A percentile compares a stretch with the other conserved stretches of the same genome.
phyloP scores from a whole-genome alignment of 495 filamentous ascomycete species.

The Aeminium ludgeri region DNA sequence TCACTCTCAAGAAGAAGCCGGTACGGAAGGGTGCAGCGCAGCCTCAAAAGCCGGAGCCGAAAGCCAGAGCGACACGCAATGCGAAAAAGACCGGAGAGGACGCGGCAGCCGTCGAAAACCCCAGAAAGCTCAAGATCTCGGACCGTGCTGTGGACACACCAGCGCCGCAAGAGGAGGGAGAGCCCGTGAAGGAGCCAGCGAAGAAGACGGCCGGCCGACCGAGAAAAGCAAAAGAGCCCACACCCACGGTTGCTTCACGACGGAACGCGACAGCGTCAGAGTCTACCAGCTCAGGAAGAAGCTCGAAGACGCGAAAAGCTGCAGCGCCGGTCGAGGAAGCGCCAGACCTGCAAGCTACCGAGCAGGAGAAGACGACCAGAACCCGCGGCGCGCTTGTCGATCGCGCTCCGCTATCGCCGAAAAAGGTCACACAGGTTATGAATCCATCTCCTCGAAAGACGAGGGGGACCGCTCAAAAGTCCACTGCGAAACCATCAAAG shows the following conservation, averaged over 20 bases:
- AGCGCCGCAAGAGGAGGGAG: not conserved
- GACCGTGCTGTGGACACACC: not conserved
- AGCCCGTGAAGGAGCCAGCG: not conserved
- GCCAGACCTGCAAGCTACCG: not conserved
- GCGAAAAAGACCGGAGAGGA: not conserved
- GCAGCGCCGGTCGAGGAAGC: not conserved
- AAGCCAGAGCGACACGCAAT: not conserved
- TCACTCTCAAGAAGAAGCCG: conserved; percentile 12
- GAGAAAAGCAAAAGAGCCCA: not conserved
- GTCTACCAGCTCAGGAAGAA: not conserved
- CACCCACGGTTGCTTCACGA: too few relatives aligned
- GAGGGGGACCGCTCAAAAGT: not conserved
- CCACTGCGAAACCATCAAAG: not conserved
- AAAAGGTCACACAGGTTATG: conserved; percentile 16
- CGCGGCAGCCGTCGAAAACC: too few relatives aligned
- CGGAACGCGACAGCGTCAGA: not conserved
- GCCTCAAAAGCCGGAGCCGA: conserved; percentile 1
- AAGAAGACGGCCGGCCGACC: not conserved
- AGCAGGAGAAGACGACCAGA: not conserved
- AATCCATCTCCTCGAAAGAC: conserved; percentile 1
- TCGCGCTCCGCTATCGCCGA: conserved; percentile 8
- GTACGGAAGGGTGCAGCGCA: conserved; percentile 9
- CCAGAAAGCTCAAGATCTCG: too few relatives aligned
- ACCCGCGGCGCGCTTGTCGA: not conserved
- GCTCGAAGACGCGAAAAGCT: not conserved